Evolutionary conservation across 495 filamentous ascomycete genomes (phyloP).

Genomic region (Penicillium coffeae): DNA sequence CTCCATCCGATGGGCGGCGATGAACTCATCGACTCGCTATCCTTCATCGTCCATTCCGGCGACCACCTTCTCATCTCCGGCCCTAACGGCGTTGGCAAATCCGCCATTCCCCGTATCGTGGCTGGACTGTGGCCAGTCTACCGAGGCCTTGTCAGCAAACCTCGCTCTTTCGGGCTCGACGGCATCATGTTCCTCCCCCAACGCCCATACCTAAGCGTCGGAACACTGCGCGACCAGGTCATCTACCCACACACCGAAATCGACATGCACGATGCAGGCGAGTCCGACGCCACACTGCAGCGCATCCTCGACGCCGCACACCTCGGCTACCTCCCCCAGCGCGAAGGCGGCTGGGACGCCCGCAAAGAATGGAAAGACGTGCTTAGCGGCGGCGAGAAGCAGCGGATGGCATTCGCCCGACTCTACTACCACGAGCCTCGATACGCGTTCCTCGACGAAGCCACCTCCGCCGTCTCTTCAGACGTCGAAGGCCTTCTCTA

Average conservation of each 20-base stretch:
- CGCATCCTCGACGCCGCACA: conserved; percentile 74
- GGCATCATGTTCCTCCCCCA: conserved; percentile 99
- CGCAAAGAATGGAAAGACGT: conserved; percentile 99
- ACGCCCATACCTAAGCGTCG: conserved; percentile 85
- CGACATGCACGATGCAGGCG: conserved; percentile 82
- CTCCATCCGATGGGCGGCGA: conserved; percentile 80
- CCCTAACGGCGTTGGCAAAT: conserved; percentile 93
- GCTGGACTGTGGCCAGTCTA: conserved; percentile 97
- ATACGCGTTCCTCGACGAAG: conserved; percentile 93
- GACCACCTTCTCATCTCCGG: conserved; percentile 95
- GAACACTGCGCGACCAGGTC: conserved; percentile 95
- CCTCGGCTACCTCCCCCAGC: conserved; percentile 81
- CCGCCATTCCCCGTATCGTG: conserved; percentile 80
- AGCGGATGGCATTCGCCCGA: conserved; percentile 85
- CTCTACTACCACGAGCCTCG: conserved; percentile 91
- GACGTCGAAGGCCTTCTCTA: conserved; percentile 96
- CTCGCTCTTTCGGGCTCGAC: conserved; percentile 73
- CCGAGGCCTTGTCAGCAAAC: conserved; percentile 82
- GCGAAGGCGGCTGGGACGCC: conserved; percentile 96
- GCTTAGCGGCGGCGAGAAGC: conserved; percentile 95
- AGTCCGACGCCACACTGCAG: conserved; percentile 69
- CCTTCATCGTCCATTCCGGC: conserved; percentile 80
- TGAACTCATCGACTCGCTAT: conserved; percentile 81
- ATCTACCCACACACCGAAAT: conserved; percentile 95
- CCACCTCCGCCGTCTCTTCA: conserved; percentile 85